Percentiles rank a stretch among this genome's conserved stretches.
Conservation (phyloP, 306 rosid genomes). For the Acacia melanoxylon region DNA sequence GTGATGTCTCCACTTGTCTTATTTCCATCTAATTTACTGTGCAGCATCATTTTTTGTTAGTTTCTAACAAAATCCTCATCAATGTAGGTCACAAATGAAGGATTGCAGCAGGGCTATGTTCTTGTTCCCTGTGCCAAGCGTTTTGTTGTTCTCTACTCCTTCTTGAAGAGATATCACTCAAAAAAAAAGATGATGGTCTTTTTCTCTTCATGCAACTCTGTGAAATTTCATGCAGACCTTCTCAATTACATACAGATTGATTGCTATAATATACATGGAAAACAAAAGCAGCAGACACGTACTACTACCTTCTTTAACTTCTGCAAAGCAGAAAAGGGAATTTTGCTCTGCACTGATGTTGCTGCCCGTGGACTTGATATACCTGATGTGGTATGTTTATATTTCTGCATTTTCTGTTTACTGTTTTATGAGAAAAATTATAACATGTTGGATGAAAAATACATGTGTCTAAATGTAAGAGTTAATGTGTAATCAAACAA, state of each 20-base stretch:
- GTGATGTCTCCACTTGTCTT: constrained; percentile 34
- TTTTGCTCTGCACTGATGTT: constrained; percentile 95
- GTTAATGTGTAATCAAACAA: not conserved
- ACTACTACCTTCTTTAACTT: constrained; percentile 75
- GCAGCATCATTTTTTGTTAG: not conserved
- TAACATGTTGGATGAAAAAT: not conserved
- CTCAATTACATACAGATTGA: constrained; percentile 69
- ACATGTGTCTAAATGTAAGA: not conserved
- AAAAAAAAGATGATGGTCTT: constrained; percentile 97
- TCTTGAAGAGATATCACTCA: constrained; percentile 68
- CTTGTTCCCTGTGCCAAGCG: constrained; percentile 82
- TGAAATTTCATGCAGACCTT: constrained; percentile 84
- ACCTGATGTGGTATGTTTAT: constrained; percentile 68
- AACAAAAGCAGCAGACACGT: constrained; percentile 88
- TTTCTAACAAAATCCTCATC: constrained; percentile 29
- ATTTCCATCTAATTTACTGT: constrained; percentile 6
- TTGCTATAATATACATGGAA: constrained; percentile 87
- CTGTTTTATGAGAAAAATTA: not conserved
- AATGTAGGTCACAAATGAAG: constrained; percentile 89
- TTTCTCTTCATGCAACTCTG: constrained; percentile 96
- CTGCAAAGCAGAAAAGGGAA: constrained; percentile 87
- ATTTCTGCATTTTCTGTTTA: constrained; percentile 12
- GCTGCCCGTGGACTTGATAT: constrained; percentile 97
- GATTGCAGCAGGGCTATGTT: constrained; percentile 93
- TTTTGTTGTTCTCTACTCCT: constrained; percentile 78